Evolutionary conservation across 345 rosid species (phyloP), one percentile per base, ranked within the genome.

Genomic region (Brassica nigra): DNA sequence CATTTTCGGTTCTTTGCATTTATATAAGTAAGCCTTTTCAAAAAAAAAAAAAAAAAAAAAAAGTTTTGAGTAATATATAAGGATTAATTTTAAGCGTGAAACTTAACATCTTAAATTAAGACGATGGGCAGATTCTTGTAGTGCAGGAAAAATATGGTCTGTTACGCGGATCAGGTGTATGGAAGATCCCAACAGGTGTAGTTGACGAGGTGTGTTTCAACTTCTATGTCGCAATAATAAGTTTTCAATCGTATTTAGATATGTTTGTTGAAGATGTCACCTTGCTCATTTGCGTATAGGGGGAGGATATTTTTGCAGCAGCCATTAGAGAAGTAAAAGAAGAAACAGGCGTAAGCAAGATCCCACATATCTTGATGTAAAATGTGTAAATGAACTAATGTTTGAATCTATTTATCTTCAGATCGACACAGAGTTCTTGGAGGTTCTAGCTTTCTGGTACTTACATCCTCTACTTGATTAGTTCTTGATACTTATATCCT

Each of bases 141-240:
- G 98, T 93, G 28, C 92, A 90, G 85, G 98, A 93, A 81, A 91
- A 89, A 66, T 85, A 85, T 36, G 98, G 98, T 61, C 57, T 0
- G 1, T 80, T 91, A 27, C 80, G 72, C 27, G 89, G 88, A 44
- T 76, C 75, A 3, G 93, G 91, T 44, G 76, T 89, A 18, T 93
- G 98, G 98, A 93, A 93, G 83, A 90, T 93, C 73, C 98, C 98
- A 29, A 93, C 97, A 12, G 98, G 98, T 80, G 80, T 79, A 78
- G 98, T 87, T 44, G 93, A 91, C 8, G 88, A 89, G 97, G 98
- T 93, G 65, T 30, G 62, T 67, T 12, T 71, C 39, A 30, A 23
- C 1, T 3, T 27, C 12, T 77, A n/a, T 65, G 54, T 20, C 71
- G 69, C 42, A 62, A 10, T 47, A 72, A 20, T 47, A 72, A 20